These are phyloP conservation scores for Apiospora aurea DNA, from an alignment of 2,329 filamentous ascomycete species.

Conservation along the genomic window DNA sequence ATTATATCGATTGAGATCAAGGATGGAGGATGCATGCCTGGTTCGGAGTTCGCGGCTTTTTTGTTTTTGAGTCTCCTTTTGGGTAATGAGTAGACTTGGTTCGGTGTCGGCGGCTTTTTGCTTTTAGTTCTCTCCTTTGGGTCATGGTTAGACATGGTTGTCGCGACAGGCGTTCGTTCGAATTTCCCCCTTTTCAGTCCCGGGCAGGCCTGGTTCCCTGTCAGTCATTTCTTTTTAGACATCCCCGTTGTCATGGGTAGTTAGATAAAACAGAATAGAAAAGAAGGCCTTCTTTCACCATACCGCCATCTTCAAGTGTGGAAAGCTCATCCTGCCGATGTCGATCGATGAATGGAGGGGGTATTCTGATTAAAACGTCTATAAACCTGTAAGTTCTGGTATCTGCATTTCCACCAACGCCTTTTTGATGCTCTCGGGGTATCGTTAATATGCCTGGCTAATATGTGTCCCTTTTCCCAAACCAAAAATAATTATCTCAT, in stretches of 20 bases:
- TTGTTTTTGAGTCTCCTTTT: background rate
- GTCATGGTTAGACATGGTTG: background rate
- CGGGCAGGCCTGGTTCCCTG: background rate
- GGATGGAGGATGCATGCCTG: background rate
- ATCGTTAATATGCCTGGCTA: constrained; percentile 32
- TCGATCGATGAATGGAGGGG: background rate
- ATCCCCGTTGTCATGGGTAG: background rate
- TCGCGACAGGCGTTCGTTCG: background rate
- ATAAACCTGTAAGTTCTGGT: constrained; percentile 16
- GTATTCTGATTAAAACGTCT: constrained; percentile 16
- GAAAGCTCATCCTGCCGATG: background rate
- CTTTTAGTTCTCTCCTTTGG: background rate
- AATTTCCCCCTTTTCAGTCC: background rate
- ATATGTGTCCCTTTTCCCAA: constrained; percentile 27
- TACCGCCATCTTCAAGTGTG: background rate
- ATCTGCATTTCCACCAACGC: constrained; percentile 32
- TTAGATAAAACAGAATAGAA: background rate
- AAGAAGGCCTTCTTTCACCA: background rate
- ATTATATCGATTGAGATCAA: background rate
- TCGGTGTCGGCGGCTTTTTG: background rate
- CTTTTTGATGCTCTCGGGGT: constrained; percentile 31
- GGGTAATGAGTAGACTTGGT: background rate
- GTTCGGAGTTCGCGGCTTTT: background rate
- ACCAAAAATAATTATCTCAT: constrained; percentile 37
- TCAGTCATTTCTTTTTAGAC: background rate